A percentile compares a stretch with the other conserved stretches of the same genome.
phyloP scores from a whole-genome alignment of 768 basidiomycete species.

The Sistotremastrum suecicum region DNA sequence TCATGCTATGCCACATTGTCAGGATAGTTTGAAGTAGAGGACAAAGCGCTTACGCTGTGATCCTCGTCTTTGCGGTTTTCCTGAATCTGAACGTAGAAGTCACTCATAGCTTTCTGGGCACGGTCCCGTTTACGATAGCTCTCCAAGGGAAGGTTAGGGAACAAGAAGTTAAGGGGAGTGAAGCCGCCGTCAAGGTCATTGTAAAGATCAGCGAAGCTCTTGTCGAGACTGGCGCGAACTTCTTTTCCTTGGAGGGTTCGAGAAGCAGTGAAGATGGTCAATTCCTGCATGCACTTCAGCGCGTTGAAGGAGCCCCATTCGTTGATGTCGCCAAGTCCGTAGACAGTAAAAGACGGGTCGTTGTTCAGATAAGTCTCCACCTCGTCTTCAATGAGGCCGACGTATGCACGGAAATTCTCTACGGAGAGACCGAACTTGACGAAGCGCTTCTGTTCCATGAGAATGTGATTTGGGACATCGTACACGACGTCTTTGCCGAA shows the following conservation, averaged over 20 bases:
- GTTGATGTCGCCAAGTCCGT: conserved; percentile 49
- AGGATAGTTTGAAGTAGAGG: conserved; percentile 5
- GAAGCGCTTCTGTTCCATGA: conserved; percentile 99
- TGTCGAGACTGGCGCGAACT: conserved; percentile 66
- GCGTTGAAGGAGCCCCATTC: conserved; percentile 73
- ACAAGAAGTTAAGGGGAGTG: conserved; percentile 89
- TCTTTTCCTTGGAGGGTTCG: conserved; percentile 89
- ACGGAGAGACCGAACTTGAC: conserved; percentile 90
- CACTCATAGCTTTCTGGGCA: conserved; percentile 86
- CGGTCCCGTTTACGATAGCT: conserved; percentile 80
- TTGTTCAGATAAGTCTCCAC: conserved; percentile 54
- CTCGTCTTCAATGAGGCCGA: conserved; percentile 66
- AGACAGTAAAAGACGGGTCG: conserved; percentile 48
- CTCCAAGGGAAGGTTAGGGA: conserved; percentile 83
- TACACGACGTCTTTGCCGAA: conserved; percentile 98
- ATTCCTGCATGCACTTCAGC: conserved; percentile 61
- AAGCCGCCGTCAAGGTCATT: conserved; percentile 91
- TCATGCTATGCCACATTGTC: conserved; percentile 44
- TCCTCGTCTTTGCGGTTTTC: conserved; percentile 46
- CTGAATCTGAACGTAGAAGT: conserved; percentile 85
- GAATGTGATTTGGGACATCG: conserved; percentile 86
- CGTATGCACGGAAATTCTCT: conserved; percentile 81
- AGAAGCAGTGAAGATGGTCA: conserved; percentile 91
- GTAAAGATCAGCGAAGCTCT: conserved; percentile 72
- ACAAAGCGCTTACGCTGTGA: conserved; percentile 21